These are phyloP conservation scores for Neodidymelliopsis sp. DNA, from an alignment of 2,329 filamentous ascomycete genomes.

Conservation along the genomic window DNA sequence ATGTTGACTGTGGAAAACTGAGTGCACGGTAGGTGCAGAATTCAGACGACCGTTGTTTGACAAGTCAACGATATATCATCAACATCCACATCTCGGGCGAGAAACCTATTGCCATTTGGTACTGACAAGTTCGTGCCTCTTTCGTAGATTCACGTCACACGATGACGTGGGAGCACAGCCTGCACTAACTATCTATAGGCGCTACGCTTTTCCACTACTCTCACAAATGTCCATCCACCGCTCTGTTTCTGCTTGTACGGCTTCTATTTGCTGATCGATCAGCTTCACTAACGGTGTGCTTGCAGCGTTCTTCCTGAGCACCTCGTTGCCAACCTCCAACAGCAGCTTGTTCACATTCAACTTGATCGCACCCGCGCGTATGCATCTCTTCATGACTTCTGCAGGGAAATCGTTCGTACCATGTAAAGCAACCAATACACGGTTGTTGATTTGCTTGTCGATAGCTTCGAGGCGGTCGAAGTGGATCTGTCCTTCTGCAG, in stretches of 20 bases:
- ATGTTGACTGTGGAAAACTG: no score
- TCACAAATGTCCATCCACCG: constrained; percentile 59
- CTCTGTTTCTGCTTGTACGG: constrained; percentile 54
- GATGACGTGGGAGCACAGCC: background rate
- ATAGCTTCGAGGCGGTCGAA: constrained; percentile 42
- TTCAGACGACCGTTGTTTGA: no score
- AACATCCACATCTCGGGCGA: no score
- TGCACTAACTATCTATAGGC: background rate
- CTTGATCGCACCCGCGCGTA: constrained; percentile 61
- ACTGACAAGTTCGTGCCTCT: background rate
- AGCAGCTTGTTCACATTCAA: constrained; percentile 66
- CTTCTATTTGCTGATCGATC: constrained; percentile 57
- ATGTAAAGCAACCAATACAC: constrained; percentile 62
- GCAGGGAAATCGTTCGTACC: constrained; percentile 64
- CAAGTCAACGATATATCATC: no score
- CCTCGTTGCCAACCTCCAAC: constrained; percentile 55
- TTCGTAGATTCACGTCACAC: background rate
- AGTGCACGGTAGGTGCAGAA: no score
- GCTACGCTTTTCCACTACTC: constrained; percentile 54
- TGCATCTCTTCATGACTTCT: constrained; percentile 61
- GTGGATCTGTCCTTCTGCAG: constrained; percentile 41
- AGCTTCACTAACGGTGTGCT: constrained; percentile 43
- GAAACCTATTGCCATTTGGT: no score
- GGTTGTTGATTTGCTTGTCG: constrained; percentile 44
- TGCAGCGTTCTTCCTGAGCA: constrained; percentile 51